These are phyloP conservation scores for Saprolegnia parasitica DNA, from an alignment of 352 stramenopile genomes.

Conservation along the genomic window DNA sequence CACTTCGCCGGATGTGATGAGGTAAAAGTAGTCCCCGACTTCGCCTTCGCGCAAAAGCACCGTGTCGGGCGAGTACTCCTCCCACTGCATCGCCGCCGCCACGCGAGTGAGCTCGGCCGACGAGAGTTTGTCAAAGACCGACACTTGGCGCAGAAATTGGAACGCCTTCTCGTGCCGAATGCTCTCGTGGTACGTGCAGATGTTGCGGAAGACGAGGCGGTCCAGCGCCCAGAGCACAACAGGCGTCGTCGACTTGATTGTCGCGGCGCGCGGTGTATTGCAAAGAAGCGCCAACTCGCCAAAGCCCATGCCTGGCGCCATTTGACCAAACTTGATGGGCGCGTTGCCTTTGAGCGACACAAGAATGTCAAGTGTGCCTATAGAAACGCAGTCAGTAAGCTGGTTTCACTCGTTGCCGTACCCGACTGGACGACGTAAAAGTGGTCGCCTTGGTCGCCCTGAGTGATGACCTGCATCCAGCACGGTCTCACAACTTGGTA, in stretches of 20 bases:
- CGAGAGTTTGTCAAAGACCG: constrained; percentile 67
- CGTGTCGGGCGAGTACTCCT: constrained; percentile 52
- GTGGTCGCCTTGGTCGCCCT: constrained; percentile 70
- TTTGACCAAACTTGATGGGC: constrained; percentile 64
- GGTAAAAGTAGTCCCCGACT: constrained; percentile 71
- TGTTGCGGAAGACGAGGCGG: constrained; percentile 68
- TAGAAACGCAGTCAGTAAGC: not conserved
- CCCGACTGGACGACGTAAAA: constrained; percentile 61
- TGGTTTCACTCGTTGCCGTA: not conserved
- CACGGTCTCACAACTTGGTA: not conserved
- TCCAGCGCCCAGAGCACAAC: constrained; percentile 68
- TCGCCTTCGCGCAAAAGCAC: constrained; percentile 69
- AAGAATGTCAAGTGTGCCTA: constrained; percentile 62
- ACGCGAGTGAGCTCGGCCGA: constrained; percentile 62
- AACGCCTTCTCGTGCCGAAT: constrained; percentile 55
- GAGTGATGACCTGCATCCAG: constrained; percentile 43
- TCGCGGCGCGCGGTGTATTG: constrained; percentile 93
- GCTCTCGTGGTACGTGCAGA: constrained; percentile 66
- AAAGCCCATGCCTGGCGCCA: constrained; percentile 77
- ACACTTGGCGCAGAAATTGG: constrained; percentile 46
- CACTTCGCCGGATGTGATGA: constrained; percentile 73
- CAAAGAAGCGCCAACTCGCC: constrained; percentile 97
- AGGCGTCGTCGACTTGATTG: constrained; percentile 65
- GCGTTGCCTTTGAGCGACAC: constrained; percentile 48
- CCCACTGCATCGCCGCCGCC: constrained; percentile 74